Percentiles rank a stretch among this genome's conserved stretches.
Evolutionary conservation across 768 basidiomycete genomes (phyloP).

Genomic region (Russula brevipes): DNA sequence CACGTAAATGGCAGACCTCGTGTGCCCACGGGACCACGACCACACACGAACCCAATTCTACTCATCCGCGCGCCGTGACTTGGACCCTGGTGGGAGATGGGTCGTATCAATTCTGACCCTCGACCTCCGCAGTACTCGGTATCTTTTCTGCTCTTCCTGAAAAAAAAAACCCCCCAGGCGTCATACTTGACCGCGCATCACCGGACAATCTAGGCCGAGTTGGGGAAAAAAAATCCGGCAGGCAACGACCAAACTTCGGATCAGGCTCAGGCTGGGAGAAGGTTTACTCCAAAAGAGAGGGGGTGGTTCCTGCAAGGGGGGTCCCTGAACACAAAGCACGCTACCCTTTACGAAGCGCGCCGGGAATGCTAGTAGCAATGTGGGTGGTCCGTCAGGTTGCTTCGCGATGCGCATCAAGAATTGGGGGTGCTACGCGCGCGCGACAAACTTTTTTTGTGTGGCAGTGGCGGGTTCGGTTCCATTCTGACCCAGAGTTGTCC

Average conservation of each 20-base stretch:
- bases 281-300: neutral
- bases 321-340: neutral
- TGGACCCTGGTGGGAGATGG: neutral
- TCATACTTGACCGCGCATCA: neutral
- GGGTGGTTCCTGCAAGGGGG: no score
- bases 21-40: conserved; percentile 3
- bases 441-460: no score
- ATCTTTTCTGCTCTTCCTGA: neutral
- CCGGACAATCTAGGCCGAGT: neutral
- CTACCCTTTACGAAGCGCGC: neutral
- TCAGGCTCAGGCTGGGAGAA: neutral
- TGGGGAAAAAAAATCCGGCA: neutral
- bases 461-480: neutral
- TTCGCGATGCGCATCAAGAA: neutral
- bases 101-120: neutral
- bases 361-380: neutral
- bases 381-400: neutral
- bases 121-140: neutral
- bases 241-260: neutral
- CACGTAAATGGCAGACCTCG: conserved; percentile 13
- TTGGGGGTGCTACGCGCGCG: no score
- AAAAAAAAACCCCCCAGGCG: neutral
- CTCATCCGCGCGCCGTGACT: neutral
- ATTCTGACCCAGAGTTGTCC: no score
- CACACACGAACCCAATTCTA: neutral